Conservation (phyloP, 768 basidiomycete genomes). For the Tylopilus subfusipes region DNA sequence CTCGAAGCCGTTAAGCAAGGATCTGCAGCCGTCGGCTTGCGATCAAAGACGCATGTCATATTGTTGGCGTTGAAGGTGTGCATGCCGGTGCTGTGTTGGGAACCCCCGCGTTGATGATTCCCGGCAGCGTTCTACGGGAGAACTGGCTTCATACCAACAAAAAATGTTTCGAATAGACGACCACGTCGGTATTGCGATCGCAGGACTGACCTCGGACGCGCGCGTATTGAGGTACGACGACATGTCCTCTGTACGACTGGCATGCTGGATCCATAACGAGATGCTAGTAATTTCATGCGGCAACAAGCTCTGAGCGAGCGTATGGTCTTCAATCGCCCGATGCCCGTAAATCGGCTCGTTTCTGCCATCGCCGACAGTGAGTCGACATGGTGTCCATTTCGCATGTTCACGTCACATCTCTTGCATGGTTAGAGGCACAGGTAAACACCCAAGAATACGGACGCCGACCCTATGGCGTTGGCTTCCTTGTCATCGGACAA, state of each 20-base stretch:
- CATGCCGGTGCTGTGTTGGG: not conserved
- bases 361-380: slow-evolving; percentile 91
- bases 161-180: slow-evolving; percentile 99
- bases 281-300: slow-evolving; percentile 92
- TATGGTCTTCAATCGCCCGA: slow-evolving; percentile 93
- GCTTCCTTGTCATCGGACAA: slow-evolving; percentile 94
- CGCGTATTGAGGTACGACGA: slow-evolving; percentile 80
- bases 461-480: slow-evolving; percentile 95
- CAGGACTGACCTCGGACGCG: slow-evolving; percentile 97
- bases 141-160: slow-evolving; percentile 98
- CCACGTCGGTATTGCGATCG: slow-evolving; percentile 99
- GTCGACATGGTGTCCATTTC: slow-evolving; percentile 30
- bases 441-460: slow-evolving; percentile 99
- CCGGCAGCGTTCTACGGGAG: slow-evolving; percentile 90
- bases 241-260: not conserved
- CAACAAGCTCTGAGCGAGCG: slow-evolving; percentile 95
- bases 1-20: slow-evolving; percentile 99
- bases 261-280: slow-evolving; percentile 1
- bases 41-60: slow-evolving; percentile 93
- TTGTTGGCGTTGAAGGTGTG: slow-evolving; percentile 88
- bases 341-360: slow-evolving; percentile 92
- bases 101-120: slow-evolving; percentile 3
- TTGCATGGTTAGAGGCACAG: slow-evolving; percentile 72
- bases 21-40: slow-evolving; percentile 94
- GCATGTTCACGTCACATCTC: slow-evolving; percentile 2